phyloP scores from a whole-genome alignment of 768 basidiomycete genomes.

The Strobilomyces dryophilus region DNA sequence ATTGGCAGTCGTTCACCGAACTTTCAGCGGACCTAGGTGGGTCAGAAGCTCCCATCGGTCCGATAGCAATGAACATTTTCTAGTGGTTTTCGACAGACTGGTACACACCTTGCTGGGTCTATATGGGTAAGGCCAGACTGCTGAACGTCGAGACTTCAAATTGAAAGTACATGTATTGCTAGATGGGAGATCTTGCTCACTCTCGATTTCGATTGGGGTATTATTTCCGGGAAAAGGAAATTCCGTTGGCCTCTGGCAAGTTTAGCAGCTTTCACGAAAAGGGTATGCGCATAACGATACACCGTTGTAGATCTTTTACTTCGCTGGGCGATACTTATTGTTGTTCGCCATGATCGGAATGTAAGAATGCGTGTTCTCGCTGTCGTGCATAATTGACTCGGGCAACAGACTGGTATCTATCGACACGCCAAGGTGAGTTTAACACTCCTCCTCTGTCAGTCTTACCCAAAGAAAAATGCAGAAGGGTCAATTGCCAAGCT shows the following conservation, averaged over 20 bases:
- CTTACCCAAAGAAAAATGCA: conserved; percentile 9
- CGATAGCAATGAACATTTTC: not conserved
- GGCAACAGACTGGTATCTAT: conserved; percentile 31
- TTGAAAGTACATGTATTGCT: not conserved
- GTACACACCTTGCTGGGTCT: conserved; percentile 44
- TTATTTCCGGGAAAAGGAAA: conserved; percentile 37
- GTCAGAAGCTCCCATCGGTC: conserved; percentile 10
- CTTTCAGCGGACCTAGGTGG: conserved; percentile 35
- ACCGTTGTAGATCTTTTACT: conserved; percentile 40
- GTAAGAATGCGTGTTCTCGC: conserved; percentile 23
- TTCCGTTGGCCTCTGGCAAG: conserved; percentile 49
- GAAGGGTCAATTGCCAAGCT: conserved; percentile 41
- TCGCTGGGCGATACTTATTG: conserved; percentile 41
- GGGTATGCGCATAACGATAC: not conserved
- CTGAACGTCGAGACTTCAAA: not conserved
- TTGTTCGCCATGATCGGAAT: conserved; percentile 45
- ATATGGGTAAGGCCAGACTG: conserved; percentile 35
- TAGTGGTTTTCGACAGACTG: conserved; percentile 38
- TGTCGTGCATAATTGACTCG: not conserved
- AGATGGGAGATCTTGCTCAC: conserved; percentile 46
- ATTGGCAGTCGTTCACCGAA: conserved; percentile 39
- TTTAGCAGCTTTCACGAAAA: conserved; percentile 1
- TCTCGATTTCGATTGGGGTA: conserved; percentile 39
- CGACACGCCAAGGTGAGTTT: conserved; percentile 29
- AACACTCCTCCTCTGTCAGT: not conserved